Percentiles rank a stretch among this genome's conserved stretches.
Evolutionary conservation across 306 rosid genomes (phyloP).

Genomic region (Dryas alaskensis): DNA sequence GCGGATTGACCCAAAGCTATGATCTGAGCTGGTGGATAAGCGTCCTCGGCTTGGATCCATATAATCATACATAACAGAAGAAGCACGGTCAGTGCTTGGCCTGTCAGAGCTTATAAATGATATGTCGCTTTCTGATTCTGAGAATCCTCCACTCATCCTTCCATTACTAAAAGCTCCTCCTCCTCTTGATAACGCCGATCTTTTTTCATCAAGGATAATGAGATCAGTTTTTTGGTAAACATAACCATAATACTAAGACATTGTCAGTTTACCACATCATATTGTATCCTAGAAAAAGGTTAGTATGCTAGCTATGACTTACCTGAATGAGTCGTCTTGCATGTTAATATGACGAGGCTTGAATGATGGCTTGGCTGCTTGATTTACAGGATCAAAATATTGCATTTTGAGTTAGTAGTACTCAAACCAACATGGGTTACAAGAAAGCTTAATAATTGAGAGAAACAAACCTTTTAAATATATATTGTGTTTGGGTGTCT

Average conservation of each 20-base stretch:
- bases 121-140: slow-evolving; percentile 71
- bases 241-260: not conserved
- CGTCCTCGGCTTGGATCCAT: slow-evolving; percentile 46
- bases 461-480: slow-evolving; percentile 54
- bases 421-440: not conserved
- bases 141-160: slow-evolving; percentile 41
- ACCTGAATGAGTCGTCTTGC: slow-evolving; percentile 55
- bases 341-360: slow-evolving; percentile 44
- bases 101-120: slow-evolving; percentile 84
- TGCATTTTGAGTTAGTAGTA: not conserved
- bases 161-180: slow-evolving; percentile 36
- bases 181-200: slow-evolving; percentile 42
- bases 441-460: slow-evolving; percentile 6
- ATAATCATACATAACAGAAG: slow-evolving; percentile 54
- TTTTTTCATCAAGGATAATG: slow-evolving; percentile 21
- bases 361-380: slow-evolving; percentile 48
- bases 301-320: slow-evolving; percentile 10
- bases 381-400: slow-evolving; percentile 9
- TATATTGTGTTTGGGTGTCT: slow-evolving; percentile 27
- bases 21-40: slow-evolving; percentile 71
- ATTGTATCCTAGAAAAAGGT: not conserved
- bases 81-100: slow-evolving; percentile 60
- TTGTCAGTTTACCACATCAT: not conserved
- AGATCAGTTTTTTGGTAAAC: slow-evolving; percentile 9
- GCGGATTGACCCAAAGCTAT: slow-evolving; percentile 49